phyloP scores from a whole-genome alignment of 345 rosid species.

The Angophora floribunda region DNA sequence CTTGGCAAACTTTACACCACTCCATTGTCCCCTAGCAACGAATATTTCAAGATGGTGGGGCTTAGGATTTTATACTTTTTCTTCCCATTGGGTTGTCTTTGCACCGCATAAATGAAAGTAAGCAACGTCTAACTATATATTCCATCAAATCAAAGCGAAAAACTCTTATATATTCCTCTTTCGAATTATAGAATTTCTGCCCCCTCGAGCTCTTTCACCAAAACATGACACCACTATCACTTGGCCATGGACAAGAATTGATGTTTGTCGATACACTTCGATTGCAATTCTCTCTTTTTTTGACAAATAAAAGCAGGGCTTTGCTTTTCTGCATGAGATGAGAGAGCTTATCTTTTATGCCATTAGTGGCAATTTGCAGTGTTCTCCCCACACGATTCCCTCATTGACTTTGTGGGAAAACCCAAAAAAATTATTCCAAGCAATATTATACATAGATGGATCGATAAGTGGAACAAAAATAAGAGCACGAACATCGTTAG shows the following conservation, averaged over 20 bases:
- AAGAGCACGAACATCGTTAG: neutral
- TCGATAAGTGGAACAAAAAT: neutral
- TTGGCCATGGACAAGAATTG: neutral
- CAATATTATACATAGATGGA: neutral
- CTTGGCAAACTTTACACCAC: neutral
- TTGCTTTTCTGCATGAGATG: neutral
- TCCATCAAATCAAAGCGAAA: neutral
- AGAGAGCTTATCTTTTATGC: neutral
- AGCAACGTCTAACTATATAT: neutral
- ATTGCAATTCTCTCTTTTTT: neutral
- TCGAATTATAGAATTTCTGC: neutral
- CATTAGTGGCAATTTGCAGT: neutral
- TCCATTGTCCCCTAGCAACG: neutral
- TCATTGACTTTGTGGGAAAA: neutral
- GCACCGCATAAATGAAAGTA: neutral
- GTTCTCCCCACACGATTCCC: neutral
- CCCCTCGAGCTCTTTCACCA: neutral
- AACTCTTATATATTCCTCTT: neutral
- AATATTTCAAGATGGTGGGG: neutral
- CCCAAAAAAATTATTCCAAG: neutral
- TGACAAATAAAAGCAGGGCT: neutral
- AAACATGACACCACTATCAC: neutral
- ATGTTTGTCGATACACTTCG: neutral
- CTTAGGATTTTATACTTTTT: neutral
- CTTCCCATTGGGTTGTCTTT: neutral